Evolutionary conservation across 2,329 filamentous ascomycete genomes (phyloP).

Genomic region (Tolypocladium tundrense): DNA sequence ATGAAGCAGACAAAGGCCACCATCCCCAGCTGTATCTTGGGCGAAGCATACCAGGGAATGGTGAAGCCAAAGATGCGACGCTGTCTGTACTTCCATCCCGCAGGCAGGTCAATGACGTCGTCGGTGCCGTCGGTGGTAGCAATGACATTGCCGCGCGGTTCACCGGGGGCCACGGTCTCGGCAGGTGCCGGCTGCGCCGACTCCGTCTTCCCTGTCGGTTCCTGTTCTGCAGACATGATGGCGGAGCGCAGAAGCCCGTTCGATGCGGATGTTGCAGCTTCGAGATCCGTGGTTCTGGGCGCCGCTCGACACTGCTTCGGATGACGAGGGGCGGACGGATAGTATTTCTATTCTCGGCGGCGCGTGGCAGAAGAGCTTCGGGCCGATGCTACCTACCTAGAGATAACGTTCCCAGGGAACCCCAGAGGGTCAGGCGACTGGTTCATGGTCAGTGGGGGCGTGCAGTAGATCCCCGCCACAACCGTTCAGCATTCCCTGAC

Average conservation of each 20-base stretch:
- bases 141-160: not conserved
- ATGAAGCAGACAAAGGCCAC: conserved; percentile 48
- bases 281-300: too few relatives aligned
- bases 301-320: too few relatives aligned
- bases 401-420: too few relatives aligned
- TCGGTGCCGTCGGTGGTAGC: too few relatives aligned
- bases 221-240: not conserved
- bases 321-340: not conserved
- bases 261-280: not conserved
- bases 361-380: not conserved
- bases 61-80: conserved; percentile 40
- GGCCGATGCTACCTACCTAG: not conserved
- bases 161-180: too few relatives aligned
- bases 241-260: not conserved
- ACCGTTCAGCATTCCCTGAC: too few relatives aligned
- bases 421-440: too few relatives aligned
- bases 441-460: too few relatives aligned
- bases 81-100: conserved; percentile 59
- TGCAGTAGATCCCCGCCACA: too few relatives aligned
- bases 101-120: conserved; percentile 22
- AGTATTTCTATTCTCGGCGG: not conserved
- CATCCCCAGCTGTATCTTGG: conserved; percentile 60
- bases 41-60: conserved; percentile 62
- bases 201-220: not conserved
- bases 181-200: not conserved